Conservation (phyloP, 805 yeast genomes). For the Sugiyamaella smithiae region DNA sequence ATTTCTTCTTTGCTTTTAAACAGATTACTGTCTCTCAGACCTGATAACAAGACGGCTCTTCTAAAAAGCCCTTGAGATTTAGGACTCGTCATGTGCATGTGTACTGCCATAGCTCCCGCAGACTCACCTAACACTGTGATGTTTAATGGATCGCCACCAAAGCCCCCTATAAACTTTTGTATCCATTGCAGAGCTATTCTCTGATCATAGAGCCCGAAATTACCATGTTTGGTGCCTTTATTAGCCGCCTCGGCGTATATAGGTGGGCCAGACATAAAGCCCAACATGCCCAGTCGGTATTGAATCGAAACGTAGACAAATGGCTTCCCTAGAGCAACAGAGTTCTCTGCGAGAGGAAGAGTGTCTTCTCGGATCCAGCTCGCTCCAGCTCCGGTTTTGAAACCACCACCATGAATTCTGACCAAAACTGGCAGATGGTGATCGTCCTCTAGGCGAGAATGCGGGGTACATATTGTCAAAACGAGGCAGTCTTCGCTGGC, state of each 20-base stretch:
- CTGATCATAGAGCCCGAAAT: conserved; percentile 39
- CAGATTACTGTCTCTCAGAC: background rate
- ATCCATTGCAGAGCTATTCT: conserved; percentile 37
- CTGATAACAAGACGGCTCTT: background rate
- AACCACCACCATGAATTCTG: conserved; percentile 38
- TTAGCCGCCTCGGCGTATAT: conserved; percentile 22
- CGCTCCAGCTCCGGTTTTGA: conserved; percentile 27
- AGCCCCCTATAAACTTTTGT: conserved; percentile 32
- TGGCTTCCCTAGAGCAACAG: conserved; percentile 13
- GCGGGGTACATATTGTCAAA: background rate
- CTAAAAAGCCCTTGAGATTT: background rate
- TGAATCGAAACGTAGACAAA: conserved; percentile 31
- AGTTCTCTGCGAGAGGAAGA: conserved; percentile 13
- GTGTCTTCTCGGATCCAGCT: conserved; percentile 22
- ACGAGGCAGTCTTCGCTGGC: background rate
- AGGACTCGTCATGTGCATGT: background rate
- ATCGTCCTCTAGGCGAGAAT: background rate
- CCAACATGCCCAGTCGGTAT: conserved; percentile 36
- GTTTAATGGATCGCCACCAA: conserved; percentile 37
- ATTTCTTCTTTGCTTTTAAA: background rate
- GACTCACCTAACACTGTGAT: conserved; percentile 39
- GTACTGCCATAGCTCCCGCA: conserved; percentile 33
- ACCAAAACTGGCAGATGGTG: conserved; percentile 26
- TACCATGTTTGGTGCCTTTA: conserved; percentile 18
- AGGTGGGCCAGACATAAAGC: conserved; percentile 32